Conservation (phyloP, 2,329 filamentous ascomycete species). For the Pyrenochaeta sp. region DNA sequence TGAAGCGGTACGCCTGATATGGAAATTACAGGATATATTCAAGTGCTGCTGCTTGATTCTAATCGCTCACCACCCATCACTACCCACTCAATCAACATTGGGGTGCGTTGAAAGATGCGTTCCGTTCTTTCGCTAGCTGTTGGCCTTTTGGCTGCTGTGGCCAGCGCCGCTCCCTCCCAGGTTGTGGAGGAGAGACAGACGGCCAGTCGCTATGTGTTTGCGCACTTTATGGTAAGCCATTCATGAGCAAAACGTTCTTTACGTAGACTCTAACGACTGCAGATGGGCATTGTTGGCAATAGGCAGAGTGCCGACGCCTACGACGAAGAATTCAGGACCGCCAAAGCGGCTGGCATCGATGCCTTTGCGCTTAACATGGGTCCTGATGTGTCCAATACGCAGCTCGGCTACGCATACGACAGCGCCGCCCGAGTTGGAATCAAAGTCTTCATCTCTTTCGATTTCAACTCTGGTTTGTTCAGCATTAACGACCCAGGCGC, state of each 20-base stretch:
- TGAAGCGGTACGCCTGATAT: background rate
- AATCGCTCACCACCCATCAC: background rate
- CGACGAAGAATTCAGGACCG: constrained; percentile 35
- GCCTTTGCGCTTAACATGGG: constrained; percentile 46
- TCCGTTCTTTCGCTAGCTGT: constrained; percentile 12
- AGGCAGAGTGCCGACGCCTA: constrained; percentile 32
- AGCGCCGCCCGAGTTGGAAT: constrained; percentile 8
- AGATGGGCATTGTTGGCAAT: constrained; percentile 39
- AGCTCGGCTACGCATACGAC: constrained; percentile 23
- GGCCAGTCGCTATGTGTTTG: constrained; percentile 28
- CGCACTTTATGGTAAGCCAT: constrained; percentile 36
- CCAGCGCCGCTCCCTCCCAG: constrained; percentile 21
- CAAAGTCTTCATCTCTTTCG: constrained; percentile 17
- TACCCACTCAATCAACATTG: background rate
- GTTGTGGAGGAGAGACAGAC: constrained; percentile 3
- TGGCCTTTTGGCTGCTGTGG: constrained; percentile 23
- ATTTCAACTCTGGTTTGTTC: constrained; percentile 28
- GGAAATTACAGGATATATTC: background rate
- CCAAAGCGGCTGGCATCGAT: constrained; percentile 43
- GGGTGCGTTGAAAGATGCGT: constrained; percentile 1
- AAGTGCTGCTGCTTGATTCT: background rate
- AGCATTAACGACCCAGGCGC: constrained; percentile 12
- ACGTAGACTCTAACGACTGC: background rate
- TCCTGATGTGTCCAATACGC: constrained; percentile 28
- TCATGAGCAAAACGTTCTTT: background rate